Base-by-base conservation (phyloP, 1,284 basidiomycete species). In the Vanrija sp. region DNA sequence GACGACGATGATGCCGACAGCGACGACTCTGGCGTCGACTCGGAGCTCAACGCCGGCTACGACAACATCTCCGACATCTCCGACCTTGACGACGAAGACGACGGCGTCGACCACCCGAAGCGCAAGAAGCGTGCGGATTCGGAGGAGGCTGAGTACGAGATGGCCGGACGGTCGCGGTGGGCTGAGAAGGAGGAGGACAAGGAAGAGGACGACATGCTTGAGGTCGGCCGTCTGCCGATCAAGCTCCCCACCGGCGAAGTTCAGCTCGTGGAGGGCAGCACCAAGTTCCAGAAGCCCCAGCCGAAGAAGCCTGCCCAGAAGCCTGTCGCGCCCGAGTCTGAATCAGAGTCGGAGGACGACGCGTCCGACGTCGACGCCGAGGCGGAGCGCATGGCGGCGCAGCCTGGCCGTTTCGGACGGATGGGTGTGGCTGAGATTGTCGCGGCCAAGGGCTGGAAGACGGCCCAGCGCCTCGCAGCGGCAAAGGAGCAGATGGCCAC, bases 401-500 rank as follows among this genome's bases (percentile, higher is more conserved):
- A 67, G 60, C 73, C 70, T 54, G 71, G 70, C 15, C 83, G 86
- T 39, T 91, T 92, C 68, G 89, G 91, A 19, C 83, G 91, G 44
- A 83, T 85, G 54, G 86, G 88, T 16, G 84, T 94, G 10, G 79
- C 85, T 19, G 88, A 91, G 66, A 83, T 94, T 52, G 79, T 94
- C 38, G 74, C 78, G 25, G 84, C 54, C 39, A 55, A 63, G 45
- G 69, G 68, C 3, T 71, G 66, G 69, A 89, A 89, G 47, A 83
- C 87, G 57, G 83, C 83, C 55, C 80, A 80, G 43, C 83, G 85
- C 62, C 80, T 94, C 65, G 86, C 86, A 58, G 81, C 80, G 49
- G 91, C 91, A 19, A 93, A 94, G 67, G 89, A 92, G 69, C 90
- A 95, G 73, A 89, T 95, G 55, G 91, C 91, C 2, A 79, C 81